Percentiles rank a stretch among this genome's conserved stretches.
Evolutionary conservation across 2,329 filamentous ascomycete species (phyloP).

Genomic region (Meredithiella fracta): DNA sequence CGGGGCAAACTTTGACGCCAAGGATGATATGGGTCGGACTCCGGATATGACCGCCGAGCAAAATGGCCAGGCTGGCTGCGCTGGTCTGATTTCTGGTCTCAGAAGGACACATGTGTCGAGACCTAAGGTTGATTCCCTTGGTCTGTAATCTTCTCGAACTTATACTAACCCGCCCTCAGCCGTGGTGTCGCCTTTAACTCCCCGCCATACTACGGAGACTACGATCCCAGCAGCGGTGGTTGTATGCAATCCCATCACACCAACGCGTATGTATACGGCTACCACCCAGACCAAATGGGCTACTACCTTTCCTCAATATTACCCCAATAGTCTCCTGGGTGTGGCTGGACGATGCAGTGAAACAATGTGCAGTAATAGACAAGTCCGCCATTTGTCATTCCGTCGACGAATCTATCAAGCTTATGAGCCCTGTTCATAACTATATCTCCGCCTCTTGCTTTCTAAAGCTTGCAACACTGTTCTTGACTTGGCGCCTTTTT

Average conservation of each 20-base stretch:
- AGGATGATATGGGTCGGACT: neutral
- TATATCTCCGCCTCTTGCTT: too few species aligned
- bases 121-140: neutral
- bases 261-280: neutral
- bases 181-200: neutral
- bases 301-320: neutral
- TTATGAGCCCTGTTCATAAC: neutral
- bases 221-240: neutral
- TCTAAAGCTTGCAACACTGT: too few species aligned
- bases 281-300: neutral
- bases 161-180: neutral
- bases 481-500: slow-evolving; percentile 3
- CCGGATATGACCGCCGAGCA: slow-evolving; percentile 4
- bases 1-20: slow-evolving; percentile 4
- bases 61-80: neutral
- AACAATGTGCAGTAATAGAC: neutral
- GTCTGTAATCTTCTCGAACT: neutral
- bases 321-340: neutral
- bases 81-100: slow-evolving; percentile 1
- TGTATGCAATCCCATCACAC: neutral
- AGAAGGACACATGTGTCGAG: neutral
- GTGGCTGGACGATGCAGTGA: neutral
- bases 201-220: neutral
- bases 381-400: neutral
- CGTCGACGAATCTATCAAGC: neutral